Base-by-base conservation (phyloP, 306 rosid genomes). In the Lupinus albus region DNA sequence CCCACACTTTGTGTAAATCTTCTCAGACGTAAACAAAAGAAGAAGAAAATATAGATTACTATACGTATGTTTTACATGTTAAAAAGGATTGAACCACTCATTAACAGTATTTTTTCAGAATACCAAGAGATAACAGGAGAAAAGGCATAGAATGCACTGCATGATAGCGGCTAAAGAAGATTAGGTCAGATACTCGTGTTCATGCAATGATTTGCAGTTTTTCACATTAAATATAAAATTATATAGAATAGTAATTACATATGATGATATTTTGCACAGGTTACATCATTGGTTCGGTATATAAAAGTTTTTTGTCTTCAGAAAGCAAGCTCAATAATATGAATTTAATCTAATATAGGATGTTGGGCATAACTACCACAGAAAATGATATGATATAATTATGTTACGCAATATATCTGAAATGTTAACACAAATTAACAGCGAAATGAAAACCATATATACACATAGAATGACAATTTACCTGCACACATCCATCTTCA, bases 401-500 rank as follows among this genome's bases (percentile, higher is more conserved):
- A 68, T 20, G 20, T 11, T 15, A 54, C 12, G 16, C 25, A 28
- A 10, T 38, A 53, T 41, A 63, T 41, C 11, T 64, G 58, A 71
- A 70, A 51, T 36, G 10, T 52, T 12, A 50, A 16, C 51, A 45
- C 13, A 60, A 64, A 49, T 68, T 38, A 4, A 67, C 7, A 59
- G 49, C 9, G 16, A 44, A 49, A 42, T 32, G 32, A 32, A 76
- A 61, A 42, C 25, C 47, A 55, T 11, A 56, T 25, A 67, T 55
- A 51, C 42, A 50, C 30, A 25, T 25, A 25, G 66, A 51, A 16
- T 64, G 36, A 44, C 36, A 6, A 64, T 50, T 65, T 79, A 90
- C 99, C 96, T 88, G 99, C 35, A 93, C 57, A 86, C 92, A 86
- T 76, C 99, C 99, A 86, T 93, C 99, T 64, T 90, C 97, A 85